Evolutionary conservation across 139 green algal species (phyloP).

Genomic region (Tetradesmus obliquus): DNA sequence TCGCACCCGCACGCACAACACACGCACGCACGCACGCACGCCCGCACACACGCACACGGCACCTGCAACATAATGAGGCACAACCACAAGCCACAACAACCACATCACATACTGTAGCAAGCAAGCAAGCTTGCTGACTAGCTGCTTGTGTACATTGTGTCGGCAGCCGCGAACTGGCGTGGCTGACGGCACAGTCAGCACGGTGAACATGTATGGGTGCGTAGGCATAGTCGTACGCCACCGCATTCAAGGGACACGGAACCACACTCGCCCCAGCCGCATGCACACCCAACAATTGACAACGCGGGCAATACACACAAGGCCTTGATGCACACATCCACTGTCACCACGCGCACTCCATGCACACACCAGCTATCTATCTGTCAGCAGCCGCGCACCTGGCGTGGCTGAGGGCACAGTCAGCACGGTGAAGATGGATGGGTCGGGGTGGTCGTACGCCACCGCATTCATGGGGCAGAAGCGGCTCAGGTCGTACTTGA

Average conservation of each 20-base stretch:
- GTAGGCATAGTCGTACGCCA: slow-evolving; percentile 77
- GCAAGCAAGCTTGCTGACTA: too few relatives aligned
- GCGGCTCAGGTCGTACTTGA: slow-evolving; percentile 75
- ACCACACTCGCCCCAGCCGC: too few relatives aligned
- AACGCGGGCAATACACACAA: too few relatives aligned
- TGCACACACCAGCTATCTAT: background rate
- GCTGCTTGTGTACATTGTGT: background rate
- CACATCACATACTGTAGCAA: too few relatives aligned
- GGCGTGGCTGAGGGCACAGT: slow-evolving; percentile 77
- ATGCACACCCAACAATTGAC: too few relatives aligned
- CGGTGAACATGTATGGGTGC: slow-evolving; percentile 94
- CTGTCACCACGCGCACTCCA: too few relatives aligned
- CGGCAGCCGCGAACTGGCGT: slow-evolving; percentile 52
- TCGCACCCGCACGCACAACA: too few relatives aligned
- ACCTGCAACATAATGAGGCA: too few relatives aligned
- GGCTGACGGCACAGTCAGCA: slow-evolving; percentile 84
- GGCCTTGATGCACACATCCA: too few relatives aligned
- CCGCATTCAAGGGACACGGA: slow-evolving; percentile 79
- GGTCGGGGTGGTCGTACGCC: slow-evolving; percentile 81
- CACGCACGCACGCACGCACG: background rate
- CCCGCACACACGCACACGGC: too few relatives aligned
- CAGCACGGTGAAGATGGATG: slow-evolving; percentile 97
- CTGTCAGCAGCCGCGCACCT: slow-evolving; percentile 46
- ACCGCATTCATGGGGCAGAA: slow-evolving; percentile 87
- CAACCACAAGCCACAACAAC: too few relatives aligned